Evolutionary conservation across 2,329 filamentous ascomycete species (phyloP), one percentile per base, ranked within the genome.

Genomic region (Claviceps digitariae): DNA sequence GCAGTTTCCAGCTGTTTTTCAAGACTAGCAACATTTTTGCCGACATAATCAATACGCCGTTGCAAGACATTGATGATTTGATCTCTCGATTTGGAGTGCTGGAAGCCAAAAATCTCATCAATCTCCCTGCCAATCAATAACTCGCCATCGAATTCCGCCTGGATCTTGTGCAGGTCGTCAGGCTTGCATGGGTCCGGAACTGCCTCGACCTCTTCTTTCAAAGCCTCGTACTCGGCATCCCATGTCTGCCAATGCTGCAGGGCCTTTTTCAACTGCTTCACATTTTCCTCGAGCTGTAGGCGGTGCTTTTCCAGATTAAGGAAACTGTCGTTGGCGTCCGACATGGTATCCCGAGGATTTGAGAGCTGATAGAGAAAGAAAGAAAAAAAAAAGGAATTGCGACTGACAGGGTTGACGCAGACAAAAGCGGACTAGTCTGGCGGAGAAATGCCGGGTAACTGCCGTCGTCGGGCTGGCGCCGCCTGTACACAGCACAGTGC

Each of bases 161-260:
- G 78, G 47, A 84, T 77, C 31, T 70, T 70, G 8, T 77, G 70
- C 29, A 90, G 76, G 29, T 82, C 76, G 20, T 78, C 69, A 15
- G 57, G 53, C 12, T 59, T 49, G 31, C 70, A 68, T 53, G 77
- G 67, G 50, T 72, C 69, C 44, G 74, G 66, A 27, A 84, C 65
- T 4, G 72, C 73, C 51, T 81, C 70, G 31, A 97, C 78, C 62
- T 94, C 88, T 65, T 94, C 88, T 65, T 87, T 90, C 57, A 97
- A 76, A 25, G 84, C 81, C 64, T 95, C 88, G 67, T 97, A 97
- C 66, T 97, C 91, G 48, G 86, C 82, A 66, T 95, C 90, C 80
- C 87, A 94, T 52, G 83, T 84, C 58, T 87, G 86, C 91, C 91
- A 98, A 71, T 95, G 85, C 57, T 83, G 82, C 52, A 97, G 76